These are phyloP conservation scores for Rubroboletus satanas DNA, from an alignment of 768 basidiomycete genomes.

Conservation along the genomic window DNA sequence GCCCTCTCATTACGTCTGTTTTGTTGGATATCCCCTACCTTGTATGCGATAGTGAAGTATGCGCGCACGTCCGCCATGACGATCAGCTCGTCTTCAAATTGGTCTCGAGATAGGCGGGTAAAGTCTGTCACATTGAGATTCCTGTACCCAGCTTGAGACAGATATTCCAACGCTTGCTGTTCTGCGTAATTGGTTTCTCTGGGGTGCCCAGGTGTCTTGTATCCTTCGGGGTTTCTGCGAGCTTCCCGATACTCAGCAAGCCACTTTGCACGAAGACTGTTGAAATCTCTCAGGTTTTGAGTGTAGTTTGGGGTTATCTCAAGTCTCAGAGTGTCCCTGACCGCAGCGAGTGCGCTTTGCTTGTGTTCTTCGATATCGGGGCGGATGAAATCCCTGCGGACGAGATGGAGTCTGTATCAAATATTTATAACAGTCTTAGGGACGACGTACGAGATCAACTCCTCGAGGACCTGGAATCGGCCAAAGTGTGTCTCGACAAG, in stretches of 20 bases:
- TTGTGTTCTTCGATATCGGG: slow-evolving; percentile 30
- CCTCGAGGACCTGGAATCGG: slow-evolving; percentile 35
- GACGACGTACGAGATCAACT: slow-evolving; percentile 34
- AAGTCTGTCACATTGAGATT: slow-evolving; percentile 25
- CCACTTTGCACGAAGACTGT: slow-evolving; percentile 24
- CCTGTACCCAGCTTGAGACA: slow-evolving; percentile 32
- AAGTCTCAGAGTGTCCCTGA: slow-evolving; percentile 35
- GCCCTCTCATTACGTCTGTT: neutral
- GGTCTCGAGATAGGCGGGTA: slow-evolving; percentile 22
- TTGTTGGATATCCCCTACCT: slow-evolving; percentile 34
- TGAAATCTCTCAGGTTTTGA: slow-evolving; percentile 28
- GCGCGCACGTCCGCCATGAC: slow-evolving; percentile 55
- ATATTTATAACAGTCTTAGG: neutral
- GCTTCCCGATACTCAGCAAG: slow-evolving; percentile 20
- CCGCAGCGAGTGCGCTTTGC: slow-evolving; percentile 14
- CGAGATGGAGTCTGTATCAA: neutral
- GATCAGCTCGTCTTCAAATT: slow-evolving; percentile 40
- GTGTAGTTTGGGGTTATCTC: slow-evolving; percentile 42
- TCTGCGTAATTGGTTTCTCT: neutral
- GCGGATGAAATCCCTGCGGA: slow-evolving; percentile 26
- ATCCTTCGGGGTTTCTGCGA: neutral
- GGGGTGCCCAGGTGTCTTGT: neutral
- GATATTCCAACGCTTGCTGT: slow-evolving; percentile 17
- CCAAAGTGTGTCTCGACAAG: slow-evolving; percentile 37
- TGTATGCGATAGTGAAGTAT: slow-evolving; percentile 53